Conservation (phyloP, 164 flowering plant species). For the Aristolochia contorta region DNA sequence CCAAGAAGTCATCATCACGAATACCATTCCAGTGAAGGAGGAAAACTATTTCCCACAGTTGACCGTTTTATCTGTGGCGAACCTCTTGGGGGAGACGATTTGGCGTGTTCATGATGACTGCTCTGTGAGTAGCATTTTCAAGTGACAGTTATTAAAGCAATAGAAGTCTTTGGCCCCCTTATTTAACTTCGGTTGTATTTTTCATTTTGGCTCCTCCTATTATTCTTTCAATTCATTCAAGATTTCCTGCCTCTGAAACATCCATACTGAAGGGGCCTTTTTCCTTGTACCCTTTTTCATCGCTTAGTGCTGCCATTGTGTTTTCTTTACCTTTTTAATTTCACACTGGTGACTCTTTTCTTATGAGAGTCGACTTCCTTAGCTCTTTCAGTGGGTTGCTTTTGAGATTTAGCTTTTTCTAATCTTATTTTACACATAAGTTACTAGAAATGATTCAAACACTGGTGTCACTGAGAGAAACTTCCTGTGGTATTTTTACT, state of each 20-base stretch:
- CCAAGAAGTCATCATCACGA: constrained; percentile 85
- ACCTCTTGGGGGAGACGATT: constrained; percentile 81
- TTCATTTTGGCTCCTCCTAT: background rate
- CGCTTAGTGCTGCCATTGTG: background rate
- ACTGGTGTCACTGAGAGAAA: constrained; percentile 9
- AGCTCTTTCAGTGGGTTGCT: background rate
- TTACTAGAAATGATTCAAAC: background rate
- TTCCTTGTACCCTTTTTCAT: background rate
- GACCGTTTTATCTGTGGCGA: constrained; percentile 76
- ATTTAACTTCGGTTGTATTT: constrained; percentile 3
- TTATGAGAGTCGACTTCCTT: too few species aligned
- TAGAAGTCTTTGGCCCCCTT: constrained; percentile 1
- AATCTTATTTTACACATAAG: background rate
- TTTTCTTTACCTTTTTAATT: too few species aligned
- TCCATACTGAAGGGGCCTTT: background rate
- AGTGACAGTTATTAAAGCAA: constrained; percentile 13
- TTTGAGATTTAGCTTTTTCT: constrained; percentile 1
- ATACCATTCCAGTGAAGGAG: constrained; percentile 72
- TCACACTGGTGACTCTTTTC: too few species aligned
- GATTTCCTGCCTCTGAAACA: background rate
- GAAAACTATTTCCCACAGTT: constrained; percentile 76
- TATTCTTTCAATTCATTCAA: constrained; percentile 7
- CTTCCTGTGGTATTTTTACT: constrained; percentile 20
- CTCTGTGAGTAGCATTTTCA: constrained; percentile 74
- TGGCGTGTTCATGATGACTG: constrained; percentile 98